These are phyloP conservation scores for Zygotorulaspora sp. DNA, from an alignment of 805 yeast genomes.

Conservation along the genomic window DNA sequence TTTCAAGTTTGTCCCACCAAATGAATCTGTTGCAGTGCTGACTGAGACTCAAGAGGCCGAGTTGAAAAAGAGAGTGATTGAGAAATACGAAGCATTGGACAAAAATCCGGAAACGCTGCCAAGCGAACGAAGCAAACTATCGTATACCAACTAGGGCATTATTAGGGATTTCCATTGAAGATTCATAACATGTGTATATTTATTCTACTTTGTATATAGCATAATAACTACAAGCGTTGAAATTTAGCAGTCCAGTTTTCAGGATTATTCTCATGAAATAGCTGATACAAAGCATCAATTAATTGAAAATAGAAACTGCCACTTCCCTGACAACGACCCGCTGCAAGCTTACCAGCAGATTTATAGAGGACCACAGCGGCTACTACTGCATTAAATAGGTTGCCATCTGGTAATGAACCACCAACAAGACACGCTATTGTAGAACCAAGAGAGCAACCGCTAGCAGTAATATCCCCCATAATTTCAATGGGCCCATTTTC, in stretches of 20 bases:
- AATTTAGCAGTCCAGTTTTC: conserved; percentile 24
- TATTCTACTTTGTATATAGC: conserved; percentile 1
- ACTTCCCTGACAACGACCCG: conserved; percentile 36
- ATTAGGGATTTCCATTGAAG: no score
- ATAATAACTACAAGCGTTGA: conserved; percentile 12
- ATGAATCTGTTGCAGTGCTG: conserved; percentile 68
- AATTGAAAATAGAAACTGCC: conserved; percentile 32
- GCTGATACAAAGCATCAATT: conserved; percentile 30
- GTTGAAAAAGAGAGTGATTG: conserved; percentile 47
- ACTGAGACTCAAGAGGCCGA: conserved; percentile 58
- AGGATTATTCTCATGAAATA: conserved; percentile 25
- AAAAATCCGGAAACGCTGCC: conserved; percentile 47
- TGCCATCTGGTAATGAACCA: conserved; percentile 35
- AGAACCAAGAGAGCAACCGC: conserved; percentile 81
- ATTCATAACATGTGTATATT: no score
- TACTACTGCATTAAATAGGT: conserved; percentile 44
- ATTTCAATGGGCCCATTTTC: conserved; percentile 55
- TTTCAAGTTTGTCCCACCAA: conserved; percentile 79
- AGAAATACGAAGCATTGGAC: conserved; percentile 48
- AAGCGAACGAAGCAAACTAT: conserved; percentile 51
- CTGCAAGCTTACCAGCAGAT: conserved; percentile 56
- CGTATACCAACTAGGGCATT: conserved; percentile 45
- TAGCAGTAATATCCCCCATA: conserved; percentile 70
- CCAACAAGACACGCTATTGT: conserved; percentile 57
- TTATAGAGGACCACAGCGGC: conserved; percentile 58